Conservation (phyloP, 2,329 filamentous ascomycete species). For the Stemphylium beticola region DNA sequence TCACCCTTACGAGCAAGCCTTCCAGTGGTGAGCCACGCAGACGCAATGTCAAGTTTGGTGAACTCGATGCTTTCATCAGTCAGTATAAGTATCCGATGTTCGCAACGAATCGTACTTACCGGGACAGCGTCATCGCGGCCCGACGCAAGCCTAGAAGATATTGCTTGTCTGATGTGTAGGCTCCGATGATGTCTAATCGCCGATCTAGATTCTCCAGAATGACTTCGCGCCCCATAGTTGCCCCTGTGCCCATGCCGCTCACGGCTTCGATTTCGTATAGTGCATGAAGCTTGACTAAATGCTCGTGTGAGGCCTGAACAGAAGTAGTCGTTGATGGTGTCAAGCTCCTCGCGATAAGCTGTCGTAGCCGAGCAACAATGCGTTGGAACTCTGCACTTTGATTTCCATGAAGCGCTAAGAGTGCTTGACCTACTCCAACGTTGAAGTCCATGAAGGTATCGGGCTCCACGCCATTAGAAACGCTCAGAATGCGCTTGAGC, state of each 20-base stretch:
- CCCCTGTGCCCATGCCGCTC: constrained; percentile 53
- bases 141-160: constrained; percentile 86
- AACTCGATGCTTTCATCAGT: constrained; percentile 59
- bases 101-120: constrained; percentile 54
- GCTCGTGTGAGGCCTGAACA: constrained; percentile 81
- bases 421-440: constrained; percentile 73
- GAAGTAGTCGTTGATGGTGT: constrained; percentile 80
- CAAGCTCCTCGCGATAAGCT: constrained; percentile 74
- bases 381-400: constrained; percentile 60
- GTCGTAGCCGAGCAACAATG: constrained; percentile 69
- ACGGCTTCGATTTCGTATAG: constrained; percentile 87
- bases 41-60: constrained; percentile 75
- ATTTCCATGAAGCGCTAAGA: constrained; percentile 65
- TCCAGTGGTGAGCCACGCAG: constrained; percentile 84
- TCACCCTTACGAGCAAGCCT: constrained; percentile 85
- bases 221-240: constrained; percentile 38
- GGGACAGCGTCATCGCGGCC: constrained; percentile 81
- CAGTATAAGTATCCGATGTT: constrained; percentile 4
- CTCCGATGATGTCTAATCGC: constrained; percentile 86
- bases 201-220: constrained; percentile 67
- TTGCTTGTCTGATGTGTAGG: constrained; percentile 91
- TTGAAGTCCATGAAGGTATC: constrained; percentile 72
- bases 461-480: constrained; percentile 51
- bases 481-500: constrained; percentile 66
- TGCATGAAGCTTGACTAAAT: constrained; percentile 85